These are phyloP conservation scores for Stellera chamaejasme DNA, from an alignment of 345 rosid genomes.

Conservation along the genomic window DNA sequence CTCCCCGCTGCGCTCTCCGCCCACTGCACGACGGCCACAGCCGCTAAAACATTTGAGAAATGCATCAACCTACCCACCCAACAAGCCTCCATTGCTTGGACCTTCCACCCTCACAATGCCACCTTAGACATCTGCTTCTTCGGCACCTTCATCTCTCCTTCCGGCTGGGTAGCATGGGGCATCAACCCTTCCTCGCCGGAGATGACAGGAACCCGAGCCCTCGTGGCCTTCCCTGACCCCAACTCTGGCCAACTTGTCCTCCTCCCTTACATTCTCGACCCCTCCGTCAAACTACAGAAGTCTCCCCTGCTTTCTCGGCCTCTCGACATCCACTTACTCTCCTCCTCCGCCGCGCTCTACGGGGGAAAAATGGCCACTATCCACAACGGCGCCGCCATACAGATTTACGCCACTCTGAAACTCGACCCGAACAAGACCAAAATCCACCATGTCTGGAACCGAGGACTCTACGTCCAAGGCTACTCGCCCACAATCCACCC, in stretches of 20 bases:
- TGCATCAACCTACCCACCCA: slow-evolving; percentile 84
- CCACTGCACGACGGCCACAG: slow-evolving; percentile 50
- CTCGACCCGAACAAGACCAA: slow-evolving; percentile 55
- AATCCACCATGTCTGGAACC: slow-evolving; percentile 84
- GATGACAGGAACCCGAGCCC: slow-evolving; percentile 83
- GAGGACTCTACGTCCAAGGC: slow-evolving; percentile 95
- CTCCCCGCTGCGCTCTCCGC: slow-evolving; percentile 28
- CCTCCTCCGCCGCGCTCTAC: slow-evolving; percentile 76
- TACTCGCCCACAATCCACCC: slow-evolving; percentile 98
- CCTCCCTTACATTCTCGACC: slow-evolving; percentile 69
- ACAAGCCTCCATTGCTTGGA: slow-evolving; percentile 93
- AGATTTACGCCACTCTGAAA: slow-evolving; percentile 60
- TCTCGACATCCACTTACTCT: slow-evolving; percentile 54
- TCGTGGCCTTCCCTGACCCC: slow-evolving; percentile 84
- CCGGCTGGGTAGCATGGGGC: slow-evolving; percentile 97
- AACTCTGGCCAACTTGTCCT: slow-evolving; percentile 75
- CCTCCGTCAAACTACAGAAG: slow-evolving; percentile 80
- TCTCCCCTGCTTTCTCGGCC: slow-evolving; percentile 77
- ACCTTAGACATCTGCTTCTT: slow-evolving; percentile 84
- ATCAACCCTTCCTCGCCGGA: slow-evolving; percentile 64
- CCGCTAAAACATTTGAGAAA: slow-evolving; percentile 54
- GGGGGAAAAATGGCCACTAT: slow-evolving; percentile 90
- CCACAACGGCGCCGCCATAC: slow-evolving; percentile 69
- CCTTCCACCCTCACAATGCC: slow-evolving; percentile 69
- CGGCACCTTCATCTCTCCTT: slow-evolving; percentile 89